Conservation (phyloP, 2,329 filamentous ascomycete genomes). For the Fusarium sp. region DNA sequence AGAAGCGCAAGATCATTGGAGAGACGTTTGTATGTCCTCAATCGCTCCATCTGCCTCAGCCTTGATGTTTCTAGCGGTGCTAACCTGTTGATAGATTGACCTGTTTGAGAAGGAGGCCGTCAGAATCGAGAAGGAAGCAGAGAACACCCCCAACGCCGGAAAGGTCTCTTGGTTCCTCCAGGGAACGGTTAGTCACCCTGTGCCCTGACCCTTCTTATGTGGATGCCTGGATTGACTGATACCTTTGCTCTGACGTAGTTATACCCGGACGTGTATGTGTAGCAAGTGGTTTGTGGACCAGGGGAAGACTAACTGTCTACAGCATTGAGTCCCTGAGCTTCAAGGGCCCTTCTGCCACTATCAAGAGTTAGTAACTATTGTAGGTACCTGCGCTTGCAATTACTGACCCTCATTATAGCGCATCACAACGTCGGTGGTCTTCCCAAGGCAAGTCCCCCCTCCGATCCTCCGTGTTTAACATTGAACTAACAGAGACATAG, state of each 20-base stretch:
- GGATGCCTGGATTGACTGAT: neutral
- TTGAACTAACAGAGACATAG: constrained; percentile 7
- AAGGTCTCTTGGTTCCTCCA: constrained; percentile 89
- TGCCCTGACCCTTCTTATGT: neutral
- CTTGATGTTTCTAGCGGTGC: neutral
- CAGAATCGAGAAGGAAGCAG: constrained; percentile 76
- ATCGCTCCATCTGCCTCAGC: neutral
- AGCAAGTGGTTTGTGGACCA: neutral
- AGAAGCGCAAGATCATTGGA: constrained; percentile 92
- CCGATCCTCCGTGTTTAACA: neutral
- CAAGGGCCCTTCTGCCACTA: constrained; percentile 63
- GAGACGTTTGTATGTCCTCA: neutral
- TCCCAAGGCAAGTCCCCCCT: constrained; percentile 14
- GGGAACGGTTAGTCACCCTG: constrained; percentile 75
- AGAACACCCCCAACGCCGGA: constrained; percentile 73
- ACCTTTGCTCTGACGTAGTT: neutral
- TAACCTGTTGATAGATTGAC: neutral
- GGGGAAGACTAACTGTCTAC: neutral
- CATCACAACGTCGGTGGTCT: constrained; percentile 41
- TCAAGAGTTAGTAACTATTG: constrained; percentile 53
- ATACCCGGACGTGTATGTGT: neutral
- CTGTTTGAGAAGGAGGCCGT: neutral
- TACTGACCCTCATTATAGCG: constrained; percentile 8
- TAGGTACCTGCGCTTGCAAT: neutral
- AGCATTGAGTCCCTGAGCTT: constrained; percentile 62